Evolutionary conservation across 805 yeast species (phyloP).

Genomic region (Ogataea haglerorum): DNA sequence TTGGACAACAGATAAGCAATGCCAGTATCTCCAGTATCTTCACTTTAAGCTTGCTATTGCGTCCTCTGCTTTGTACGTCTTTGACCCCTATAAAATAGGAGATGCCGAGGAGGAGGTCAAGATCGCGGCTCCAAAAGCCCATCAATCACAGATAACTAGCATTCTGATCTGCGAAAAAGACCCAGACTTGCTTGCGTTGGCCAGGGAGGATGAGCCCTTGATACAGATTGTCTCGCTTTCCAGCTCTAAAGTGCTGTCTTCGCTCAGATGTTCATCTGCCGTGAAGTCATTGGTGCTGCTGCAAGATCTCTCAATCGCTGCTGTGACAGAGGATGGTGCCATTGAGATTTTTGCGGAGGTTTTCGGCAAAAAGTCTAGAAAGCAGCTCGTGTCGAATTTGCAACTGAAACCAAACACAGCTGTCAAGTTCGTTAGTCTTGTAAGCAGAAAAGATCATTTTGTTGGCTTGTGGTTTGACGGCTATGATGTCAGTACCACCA

Average conservation of each 20-base stretch:
- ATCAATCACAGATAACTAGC: constrained; percentile 32
- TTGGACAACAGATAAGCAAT: constrained; percentile 19
- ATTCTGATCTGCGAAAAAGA: constrained; percentile 33
- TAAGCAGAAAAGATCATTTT: constrained; percentile 4
- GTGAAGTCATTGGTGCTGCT: constrained; percentile 30
- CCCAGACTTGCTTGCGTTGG: constrained; percentile 35
- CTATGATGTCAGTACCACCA: constrained; percentile 22
- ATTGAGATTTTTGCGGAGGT: constrained; percentile 28
- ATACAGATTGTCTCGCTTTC: constrained; percentile 35
- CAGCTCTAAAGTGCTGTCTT: constrained; percentile 28
- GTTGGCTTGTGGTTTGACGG: constrained; percentile 30
- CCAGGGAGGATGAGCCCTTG: constrained; percentile 29
- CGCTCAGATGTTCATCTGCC: constrained; percentile 34
- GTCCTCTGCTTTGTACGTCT: constrained; percentile 31
- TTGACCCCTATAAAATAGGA: constrained; percentile 29
- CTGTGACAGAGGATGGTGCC: constrained; percentile 20
- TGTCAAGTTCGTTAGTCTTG: constrained; percentile 15
- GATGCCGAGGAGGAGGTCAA: constrained; percentile 28
- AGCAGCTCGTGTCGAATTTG: constrained; percentile 16
- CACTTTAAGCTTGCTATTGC: constrained; percentile 22
- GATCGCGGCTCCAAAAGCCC: constrained; percentile 33
- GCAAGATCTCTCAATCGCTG: constrained; percentile 32
- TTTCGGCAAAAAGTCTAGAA: constrained; percentile 19
- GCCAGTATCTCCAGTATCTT: constrained; percentile 14
- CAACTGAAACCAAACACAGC: constrained; percentile 17